Evolutionary conservation across 768 basidiomycete species (phyloP), one percentile per base, ranked within the genome.

Genomic region (Pleurotus eryngii): DNA sequence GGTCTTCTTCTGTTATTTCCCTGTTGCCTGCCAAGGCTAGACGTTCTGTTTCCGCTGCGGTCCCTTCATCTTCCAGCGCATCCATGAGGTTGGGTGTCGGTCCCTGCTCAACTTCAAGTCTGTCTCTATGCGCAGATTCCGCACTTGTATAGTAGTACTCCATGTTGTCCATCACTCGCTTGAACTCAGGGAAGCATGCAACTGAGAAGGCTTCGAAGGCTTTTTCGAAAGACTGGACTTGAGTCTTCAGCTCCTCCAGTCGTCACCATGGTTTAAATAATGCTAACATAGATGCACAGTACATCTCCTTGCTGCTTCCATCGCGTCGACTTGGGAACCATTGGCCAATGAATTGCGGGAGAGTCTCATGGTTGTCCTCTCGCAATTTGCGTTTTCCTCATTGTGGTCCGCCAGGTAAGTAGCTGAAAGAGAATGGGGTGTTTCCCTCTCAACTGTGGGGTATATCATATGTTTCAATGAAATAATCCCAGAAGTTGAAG

Each of bases 401-500:
- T n/a, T n/a, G n/a, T n/a, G n/a, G n/a, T n/a, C n/a, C n/a, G n/a
- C n/a, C n/a, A n/a, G n/a, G n/a, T n/a, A n/a, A n/a, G n/a, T n/a
- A n/a, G n/a, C n/a, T n/a, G n/a, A n/a, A n/a, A n/a, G n/a, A n/a
- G n/a, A n/a, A n/a, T n/a, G n/a, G n/a, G n/a, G n/a, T n/a, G n/a
- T n/a, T n/a, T n/a, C n/a, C n/a, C n/a, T n/a, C n/a, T n/a, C n/a
- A n/a, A n/a, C n/a, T n/a, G n/a, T n/a, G n/a, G n/a, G n/a, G n/a
- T n/a, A 22, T 3, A 12, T 77, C 67, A 57, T 74, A 74, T 0
- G 74, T 74, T 27, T 74, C 56, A 2, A 68, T 46, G 18, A 70
- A 67, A 48, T 70, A 74, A 5, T 62, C 55, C 5, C 68, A 27
- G 5, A 72, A 18, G 46, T 12, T 12, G 12, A n/a, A 18, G 4